Conservation (phyloP, 352 stramenopile genomes). For the Phytophthora melonis region DNA sequence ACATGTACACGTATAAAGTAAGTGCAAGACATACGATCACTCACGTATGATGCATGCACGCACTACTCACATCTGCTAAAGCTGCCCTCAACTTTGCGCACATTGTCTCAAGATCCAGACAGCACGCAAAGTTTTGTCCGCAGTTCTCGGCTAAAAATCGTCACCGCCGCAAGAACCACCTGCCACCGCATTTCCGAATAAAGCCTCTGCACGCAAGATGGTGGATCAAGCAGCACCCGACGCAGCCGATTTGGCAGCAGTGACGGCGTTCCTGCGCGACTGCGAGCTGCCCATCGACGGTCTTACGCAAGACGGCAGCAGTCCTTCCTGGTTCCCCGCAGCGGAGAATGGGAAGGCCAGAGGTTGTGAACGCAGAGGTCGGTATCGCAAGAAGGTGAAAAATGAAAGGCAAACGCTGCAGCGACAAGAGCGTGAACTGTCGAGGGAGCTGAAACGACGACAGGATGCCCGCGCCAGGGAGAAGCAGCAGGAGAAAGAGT, state of each 20-base stretch:
- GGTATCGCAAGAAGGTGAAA: neutral
- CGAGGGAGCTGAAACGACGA: neutral
- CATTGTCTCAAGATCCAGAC: neutral
- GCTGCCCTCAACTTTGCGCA: neutral
- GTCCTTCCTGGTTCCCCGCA: neutral
- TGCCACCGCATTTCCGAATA: neutral
- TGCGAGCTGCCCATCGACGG: neutral
- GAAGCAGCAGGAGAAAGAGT: neutral
- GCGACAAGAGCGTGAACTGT: neutral
- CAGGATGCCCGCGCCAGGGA: neutral
- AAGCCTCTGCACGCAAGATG: neutral
- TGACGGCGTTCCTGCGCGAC: neutral
- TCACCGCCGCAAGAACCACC: neutral
- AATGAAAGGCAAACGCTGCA: neutral
- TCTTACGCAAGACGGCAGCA: neutral
- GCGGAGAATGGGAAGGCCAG: neutral
- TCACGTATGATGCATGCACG: neutral
- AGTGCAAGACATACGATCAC: neutral
- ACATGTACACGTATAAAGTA: too few relatives aligned
- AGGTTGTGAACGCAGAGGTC: neutral
- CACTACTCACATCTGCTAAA: neutral
- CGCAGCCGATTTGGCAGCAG: neutral
- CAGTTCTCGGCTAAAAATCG: too few relatives aligned
- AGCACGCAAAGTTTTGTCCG: neutral
- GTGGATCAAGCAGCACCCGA: neutral